These are phyloP conservation scores for Neonectria magnoliae DNA, from an alignment of 2,329 filamentous ascomycete species.

Conservation along the genomic window DNA sequence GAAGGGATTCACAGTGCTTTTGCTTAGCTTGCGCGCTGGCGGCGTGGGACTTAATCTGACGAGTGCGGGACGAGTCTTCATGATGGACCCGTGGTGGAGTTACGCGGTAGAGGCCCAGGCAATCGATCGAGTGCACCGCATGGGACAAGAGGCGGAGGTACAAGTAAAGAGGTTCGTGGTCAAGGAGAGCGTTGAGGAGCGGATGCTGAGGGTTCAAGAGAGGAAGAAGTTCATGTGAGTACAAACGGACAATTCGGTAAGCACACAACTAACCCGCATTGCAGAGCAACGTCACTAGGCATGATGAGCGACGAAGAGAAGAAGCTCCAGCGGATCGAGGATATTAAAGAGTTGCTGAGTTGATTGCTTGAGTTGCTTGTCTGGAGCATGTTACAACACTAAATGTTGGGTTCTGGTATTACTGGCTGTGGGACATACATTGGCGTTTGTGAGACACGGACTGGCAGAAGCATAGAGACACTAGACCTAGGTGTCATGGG, in stretches of 20 bases:
- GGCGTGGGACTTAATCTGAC: conserved; percentile 95
- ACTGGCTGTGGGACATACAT: conserved; percentile 1
- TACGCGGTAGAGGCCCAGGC: conserved; percentile 97
- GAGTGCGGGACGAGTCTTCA: conserved; percentile 87
- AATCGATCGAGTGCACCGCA: conserved; percentile 96
- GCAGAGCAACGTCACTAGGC: conserved; percentile 88
- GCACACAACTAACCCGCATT: conserved; percentile 14
- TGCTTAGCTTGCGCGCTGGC: conserved; percentile 88
- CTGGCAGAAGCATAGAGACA: conserved; percentile 16
- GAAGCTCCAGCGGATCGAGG: conserved; percentile 87
- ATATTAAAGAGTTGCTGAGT: conserved; percentile 90
- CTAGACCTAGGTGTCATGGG: conserved; percentile 19
- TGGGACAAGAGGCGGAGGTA: conserved; percentile 91
- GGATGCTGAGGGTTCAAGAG: conserved; percentile 94
- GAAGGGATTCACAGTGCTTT: conserved; percentile 74
- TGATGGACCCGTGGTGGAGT: conserved; percentile 99
- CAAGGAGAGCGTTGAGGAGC: conserved; percentile 89
- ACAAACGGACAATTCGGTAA: background rate
- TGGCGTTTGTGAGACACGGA: conserved; percentile 29
- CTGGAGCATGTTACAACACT: background rate
- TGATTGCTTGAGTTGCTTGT: conserved; percentile 70
- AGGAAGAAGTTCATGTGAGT: conserved; percentile 95
- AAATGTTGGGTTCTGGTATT: conserved; percentile 1
- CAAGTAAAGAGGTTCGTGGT: conserved; percentile 90
- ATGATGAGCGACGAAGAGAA: conserved; percentile 97